Evolutionary conservation across 2,329 filamentous ascomycete genomes (phyloP).

Genomic region (Ramichloridium luteum): DNA sequence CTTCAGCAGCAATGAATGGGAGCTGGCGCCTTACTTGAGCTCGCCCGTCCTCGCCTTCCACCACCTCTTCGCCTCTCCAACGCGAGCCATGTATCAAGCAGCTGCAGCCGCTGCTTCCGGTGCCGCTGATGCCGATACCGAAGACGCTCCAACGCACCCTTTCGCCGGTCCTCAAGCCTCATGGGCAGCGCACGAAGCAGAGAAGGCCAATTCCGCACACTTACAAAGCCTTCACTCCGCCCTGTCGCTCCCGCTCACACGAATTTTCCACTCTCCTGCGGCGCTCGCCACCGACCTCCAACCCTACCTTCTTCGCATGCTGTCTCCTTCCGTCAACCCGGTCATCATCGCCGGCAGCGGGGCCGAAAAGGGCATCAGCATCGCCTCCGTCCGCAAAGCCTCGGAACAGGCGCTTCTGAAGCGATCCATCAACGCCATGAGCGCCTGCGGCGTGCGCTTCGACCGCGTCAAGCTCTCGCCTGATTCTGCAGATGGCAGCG

Average conservation of each 20-base stretch:
- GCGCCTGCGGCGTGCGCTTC: constrained; percentile 69
- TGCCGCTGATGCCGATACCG: constrained; percentile 30
- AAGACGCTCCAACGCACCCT: constrained; percentile 37
- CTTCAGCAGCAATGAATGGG: constrained; percentile 82
- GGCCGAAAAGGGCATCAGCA: constrained; percentile 33
- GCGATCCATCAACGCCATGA: constrained; percentile 68
- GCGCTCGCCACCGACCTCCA: constrained; percentile 71
- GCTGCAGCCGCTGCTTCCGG: constrained; percentile 35
- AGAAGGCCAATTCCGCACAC: constrained; percentile 64
- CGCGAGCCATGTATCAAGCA: constrained; percentile 33
- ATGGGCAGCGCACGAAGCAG: constrained; percentile 66
- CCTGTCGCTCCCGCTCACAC: constrained; percentile 57
- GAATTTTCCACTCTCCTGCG: constrained; percentile 67
- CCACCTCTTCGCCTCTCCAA: constrained; percentile 69
- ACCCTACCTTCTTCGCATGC: constrained; percentile 70
- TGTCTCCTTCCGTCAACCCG: constrained; percentile 83
- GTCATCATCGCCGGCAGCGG: constrained; percentile 56
- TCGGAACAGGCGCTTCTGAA: constrained; percentile 69
- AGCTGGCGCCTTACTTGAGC: constrained; percentile 74
- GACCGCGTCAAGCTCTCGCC: constrained; percentile 66
- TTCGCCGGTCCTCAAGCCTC: constrained; percentile 76
- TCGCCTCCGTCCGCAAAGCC: constrained; percentile 79
- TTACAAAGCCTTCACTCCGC: constrained; percentile 62
- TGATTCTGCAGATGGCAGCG: constrained; percentile 35
- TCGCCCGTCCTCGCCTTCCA: constrained; percentile 85